Conservation (phyloP, 2,329 filamentous ascomycete genomes). For the Fusarium burgessii region DNA sequence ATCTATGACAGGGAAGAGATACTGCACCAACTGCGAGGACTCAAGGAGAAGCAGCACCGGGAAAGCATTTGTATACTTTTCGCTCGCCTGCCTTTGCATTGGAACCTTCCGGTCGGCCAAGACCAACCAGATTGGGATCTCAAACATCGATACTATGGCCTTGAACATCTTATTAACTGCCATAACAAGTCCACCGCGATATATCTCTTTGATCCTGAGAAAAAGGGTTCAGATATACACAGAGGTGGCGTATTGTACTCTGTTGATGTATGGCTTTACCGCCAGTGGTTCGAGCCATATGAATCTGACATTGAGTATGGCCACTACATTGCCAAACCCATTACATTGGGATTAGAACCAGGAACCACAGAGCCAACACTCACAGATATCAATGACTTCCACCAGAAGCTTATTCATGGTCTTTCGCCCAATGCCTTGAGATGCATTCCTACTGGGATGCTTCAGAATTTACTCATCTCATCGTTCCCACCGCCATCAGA, state of each 20-base stretch:
- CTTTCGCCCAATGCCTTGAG: neutral
- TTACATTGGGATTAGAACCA: neutral
- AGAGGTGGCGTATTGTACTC: neutral
- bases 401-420: neutral
- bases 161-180: neutral
- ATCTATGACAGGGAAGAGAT: neutral
- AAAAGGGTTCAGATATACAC: neutral
- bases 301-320: conserved; percentile 1
- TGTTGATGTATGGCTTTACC: conserved; percentile 17
- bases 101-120: neutral
- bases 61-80: neutral
- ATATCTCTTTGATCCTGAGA: neutral
- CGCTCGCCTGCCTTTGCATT: neutral
- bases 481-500: neutral
- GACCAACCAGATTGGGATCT: neutral
- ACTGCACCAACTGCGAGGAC: neutral
- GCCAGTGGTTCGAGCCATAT: conserved; percentile 10
- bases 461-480: neutral
- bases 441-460: neutral
- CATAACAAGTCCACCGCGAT: conserved; percentile 11
- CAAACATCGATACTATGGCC: neutral
- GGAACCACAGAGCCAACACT: neutral
- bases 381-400: neutral
- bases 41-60: neutral
- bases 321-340: neutral